Conservation (phyloP, 169 alveolate species). For the Pseudocohnilembus persalinus region DNA sequence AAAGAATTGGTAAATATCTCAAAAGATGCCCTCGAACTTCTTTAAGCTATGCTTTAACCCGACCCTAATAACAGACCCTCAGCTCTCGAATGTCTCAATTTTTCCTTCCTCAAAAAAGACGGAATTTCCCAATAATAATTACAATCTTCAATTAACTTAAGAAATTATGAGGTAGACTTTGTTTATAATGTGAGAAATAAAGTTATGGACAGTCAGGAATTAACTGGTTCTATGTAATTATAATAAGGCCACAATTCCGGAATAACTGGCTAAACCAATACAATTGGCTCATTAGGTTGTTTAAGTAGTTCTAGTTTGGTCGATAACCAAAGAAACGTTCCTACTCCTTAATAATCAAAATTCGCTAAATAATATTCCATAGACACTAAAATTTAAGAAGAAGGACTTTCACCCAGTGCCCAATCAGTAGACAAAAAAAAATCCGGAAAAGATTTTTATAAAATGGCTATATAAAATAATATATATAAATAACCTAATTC, state of each 20-base stretch:
- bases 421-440: background rate
- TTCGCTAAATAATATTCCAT: background rate
- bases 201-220: slow-evolving; percentile 6
- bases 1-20: slow-evolving; percentile 52
- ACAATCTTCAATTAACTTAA: background rate
- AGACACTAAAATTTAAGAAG: background rate
- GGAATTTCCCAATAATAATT: background rate
- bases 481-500: background rate
- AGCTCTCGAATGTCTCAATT: slow-evolving; percentile 27
- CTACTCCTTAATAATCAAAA: slow-evolving; percentile 8
- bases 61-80: slow-evolving; percentile 18
- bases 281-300: slow-evolving; percentile 11
- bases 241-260: background rate
- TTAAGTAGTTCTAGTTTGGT: slow-evolving; percentile 5
- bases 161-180: slow-evolving; percentile 20
- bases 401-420: background rate
- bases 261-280: slow-evolving; percentile 2
- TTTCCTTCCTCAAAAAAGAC: slow-evolving; percentile 33
- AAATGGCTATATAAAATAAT: slow-evolving; percentile 3
- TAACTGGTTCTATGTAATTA: slow-evolving; percentile 15
- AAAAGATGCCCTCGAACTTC: slow-evolving; percentile 26
- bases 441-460: background rate
- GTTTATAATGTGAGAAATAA: slow-evolving; percentile 20
- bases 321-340: background rate
- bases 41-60: slow-evolving; percentile 24